Percentiles rank a stretch among this genome's conserved stretches.
Conservation (phyloP, 225 moss, liverwort and hornwort genomes). For the Polytrichum commune region DNA sequence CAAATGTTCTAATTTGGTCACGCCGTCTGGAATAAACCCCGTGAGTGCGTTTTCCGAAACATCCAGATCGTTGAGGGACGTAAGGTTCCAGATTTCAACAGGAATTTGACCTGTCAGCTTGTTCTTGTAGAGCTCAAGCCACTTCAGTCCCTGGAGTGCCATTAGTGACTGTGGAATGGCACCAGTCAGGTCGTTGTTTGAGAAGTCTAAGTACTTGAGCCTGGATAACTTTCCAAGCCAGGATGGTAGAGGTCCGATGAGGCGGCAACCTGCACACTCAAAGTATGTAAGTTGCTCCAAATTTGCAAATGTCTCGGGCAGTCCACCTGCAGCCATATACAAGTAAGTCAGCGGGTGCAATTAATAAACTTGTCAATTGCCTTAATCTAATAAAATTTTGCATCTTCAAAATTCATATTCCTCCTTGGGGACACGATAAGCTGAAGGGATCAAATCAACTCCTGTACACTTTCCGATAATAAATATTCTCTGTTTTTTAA, state of each 20-base stretch:
- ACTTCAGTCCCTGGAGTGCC: slow-evolving; percentile 27
- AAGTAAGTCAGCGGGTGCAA: too few relatives aligned
- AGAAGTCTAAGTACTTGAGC: slow-evolving; percentile 42
- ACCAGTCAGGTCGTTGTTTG: slow-evolving; percentile 23
- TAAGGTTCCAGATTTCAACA: slow-evolving; percentile 28
- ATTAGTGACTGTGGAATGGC: slow-evolving; percentile 29
- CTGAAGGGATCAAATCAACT: too few relatives aligned
- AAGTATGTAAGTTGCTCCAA: slow-evolving; percentile 15
- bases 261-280: slow-evolving; percentile 37
- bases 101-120: slow-evolving; percentile 41
- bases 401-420: too few relatives aligned
- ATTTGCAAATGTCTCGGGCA: slow-evolving; percentile 17
- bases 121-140: slow-evolving; percentile 53
- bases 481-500: too few relatives aligned
- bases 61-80: slow-evolving; percentile 39
- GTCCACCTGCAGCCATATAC: slow-evolving; percentile 2
- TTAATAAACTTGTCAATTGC: too few relatives aligned
- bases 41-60: slow-evolving; percentile 38
- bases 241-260: slow-evolving; percentile 19
- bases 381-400: too few relatives aligned
- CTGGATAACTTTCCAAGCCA: slow-evolving; percentile 30
- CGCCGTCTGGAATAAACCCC: slow-evolving; percentile 30
- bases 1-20: slow-evolving; percentile 21
- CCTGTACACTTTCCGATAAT: too few relatives aligned
- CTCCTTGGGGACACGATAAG: too few relatives aligned